Base-by-base conservation (phyloP, 805 yeast species). In the Myxozyma udenii region DNA sequence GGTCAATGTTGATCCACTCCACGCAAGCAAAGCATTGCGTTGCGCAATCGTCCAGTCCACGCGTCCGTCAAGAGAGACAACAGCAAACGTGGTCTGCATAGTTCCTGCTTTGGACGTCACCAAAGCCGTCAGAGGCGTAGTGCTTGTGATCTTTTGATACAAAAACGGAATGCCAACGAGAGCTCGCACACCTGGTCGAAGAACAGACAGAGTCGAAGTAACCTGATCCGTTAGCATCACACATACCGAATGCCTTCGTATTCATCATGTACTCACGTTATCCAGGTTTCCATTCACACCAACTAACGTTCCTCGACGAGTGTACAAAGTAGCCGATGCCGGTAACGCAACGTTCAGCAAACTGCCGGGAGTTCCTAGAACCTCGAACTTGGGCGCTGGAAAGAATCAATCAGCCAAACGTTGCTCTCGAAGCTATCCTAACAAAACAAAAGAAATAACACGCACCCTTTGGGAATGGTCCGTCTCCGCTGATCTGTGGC, bases 311-410 rank as follows among this genome's bases (percentile, higher is more conserved):
- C 78, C 78, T 35, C 72, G 67, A 35, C 76, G 64, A 21, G 74
- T 68, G 45, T 62, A 71, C 25, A 75, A 59, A n/a, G 62, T 57
- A 2, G 75, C 65, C 3, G 73, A 66, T 6, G 75, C 71, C 2
- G 80, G 80, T 39, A 76, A 51, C 14, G 70, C 64, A 14, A 76
- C 69, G 43, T 69, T 70, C 41, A 76, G 64, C 47, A 77, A 51
- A 28, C 73, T 63, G n/a, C 71, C 66, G 2, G 76, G 73, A 23
- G 62, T 56, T 3, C 79, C 80, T 12, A 76, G 50, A 3, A 74
- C 72, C 30, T 64, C 62, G 62, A 77, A 74, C 43, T 63, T 57
- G 2, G 80, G 78, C 36, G 55, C 65, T 52, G 28, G n/a, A 30
- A 3, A 32, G 40, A 36, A 22, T 28, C 28, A 38, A 32, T 18